phyloP scores from a whole-genome alignment of 139 green algal species.

The Chlamydomonas incerta region DNA sequence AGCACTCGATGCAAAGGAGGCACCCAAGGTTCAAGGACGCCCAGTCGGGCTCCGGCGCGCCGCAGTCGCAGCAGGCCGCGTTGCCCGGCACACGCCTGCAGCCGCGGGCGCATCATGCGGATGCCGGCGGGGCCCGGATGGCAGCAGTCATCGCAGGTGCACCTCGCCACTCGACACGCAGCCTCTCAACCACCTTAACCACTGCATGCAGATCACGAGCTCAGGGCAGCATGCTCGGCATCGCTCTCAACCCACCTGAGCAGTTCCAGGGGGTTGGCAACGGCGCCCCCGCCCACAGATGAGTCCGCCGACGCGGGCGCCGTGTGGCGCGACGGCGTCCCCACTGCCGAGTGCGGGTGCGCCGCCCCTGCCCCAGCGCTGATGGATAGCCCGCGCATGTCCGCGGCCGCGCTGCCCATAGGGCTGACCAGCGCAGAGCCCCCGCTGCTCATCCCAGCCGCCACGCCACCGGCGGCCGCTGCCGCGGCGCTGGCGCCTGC shows the following conservation, averaged over 20 bases:
- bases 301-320: neutral
- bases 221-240: too few relatives aligned
- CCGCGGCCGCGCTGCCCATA: neutral
- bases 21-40: constrained; percentile 91
- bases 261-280: neutral
- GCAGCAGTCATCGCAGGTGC: too few relatives aligned
- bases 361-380: neutral
- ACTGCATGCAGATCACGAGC: too few relatives aligned
- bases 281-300: neutral
- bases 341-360: neutral
- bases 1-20: constrained; percentile 94
- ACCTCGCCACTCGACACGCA: too few relatives aligned
- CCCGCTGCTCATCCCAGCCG: too few relatives aligned
- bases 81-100: constrained; percentile 73
- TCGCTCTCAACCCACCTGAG: neutral
- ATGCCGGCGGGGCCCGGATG: too few relatives aligned
- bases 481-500: neutral
- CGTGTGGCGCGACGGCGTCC: neutral
- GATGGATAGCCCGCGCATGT: neutral
- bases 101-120: too few relatives aligned
- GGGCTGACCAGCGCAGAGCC: neutral
- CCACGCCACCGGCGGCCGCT: neutral
- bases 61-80: constrained; percentile 86
- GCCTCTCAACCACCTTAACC: too few relatives aligned
- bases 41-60: constrained; percentile 86